Base-by-base conservation (phyloP, 345 rosid species). In the Arabidopsis suecica region DNA sequence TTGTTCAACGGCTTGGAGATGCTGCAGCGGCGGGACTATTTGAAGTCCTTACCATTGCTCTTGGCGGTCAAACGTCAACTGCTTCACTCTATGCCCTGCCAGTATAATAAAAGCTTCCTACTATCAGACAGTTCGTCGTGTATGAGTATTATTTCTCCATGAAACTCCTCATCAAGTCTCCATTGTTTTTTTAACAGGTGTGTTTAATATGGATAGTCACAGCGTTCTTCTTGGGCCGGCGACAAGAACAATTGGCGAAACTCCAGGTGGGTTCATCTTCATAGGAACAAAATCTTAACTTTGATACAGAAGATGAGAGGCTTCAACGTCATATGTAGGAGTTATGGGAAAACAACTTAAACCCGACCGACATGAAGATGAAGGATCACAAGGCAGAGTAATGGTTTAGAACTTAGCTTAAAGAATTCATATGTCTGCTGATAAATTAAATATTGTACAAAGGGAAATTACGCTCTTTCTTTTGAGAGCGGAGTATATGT, bases 11-110 rank as follows among this genome's bases (percentile, higher is more conserved):
- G 58, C 88, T 91, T 6, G 96, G 98, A 76, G 97, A 93, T 83
- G 98, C 98, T 41, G 82, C 96, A 5, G 98, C 97, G 3, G 96
- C 98, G 4, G 97, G 97, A 76, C 83, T 93, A 83, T 93, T 86
- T 53, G 87, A 88, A 78, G 68, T 93, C 63, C 85, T 93, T 32
- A 86, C 88, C 72, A 81, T 87, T 84, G 82, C 81, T 63, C 85
- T 89, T 75, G 86, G 84, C 37, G 93, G 87, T 61, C 85, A 75
- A 74, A 80, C 85, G 77, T 87, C 91, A 54, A 82, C 91, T 7
- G 89, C 84, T 37, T 89, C 96, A 49, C 83, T 91, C 10, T 91
- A 86, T 53, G 91, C 94, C 23, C 75, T 93, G 51, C 98, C 98
- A 10, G 98, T 91, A 88, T 11, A 53, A 69, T 42, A 51, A 20